Evolutionary conservation across 2,329 filamentous ascomycete genomes (phyloP).

Genomic region (Monilinia fructicola): DNA sequence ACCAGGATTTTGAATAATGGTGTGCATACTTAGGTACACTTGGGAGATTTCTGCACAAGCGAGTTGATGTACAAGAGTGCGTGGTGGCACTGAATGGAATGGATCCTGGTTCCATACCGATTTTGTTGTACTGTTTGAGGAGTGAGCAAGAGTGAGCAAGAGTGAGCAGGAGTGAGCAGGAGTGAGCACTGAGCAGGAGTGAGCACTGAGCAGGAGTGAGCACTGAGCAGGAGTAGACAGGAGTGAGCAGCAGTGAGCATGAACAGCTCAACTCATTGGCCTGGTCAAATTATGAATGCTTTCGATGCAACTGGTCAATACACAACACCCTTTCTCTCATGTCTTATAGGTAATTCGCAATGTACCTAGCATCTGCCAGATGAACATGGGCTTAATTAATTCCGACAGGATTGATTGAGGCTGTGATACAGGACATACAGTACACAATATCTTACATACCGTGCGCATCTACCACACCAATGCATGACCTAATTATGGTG

Average conservation of each 20-base stretch:
- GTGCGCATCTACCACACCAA: conserved; percentile 10
- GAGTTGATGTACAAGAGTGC: conserved; percentile 9
- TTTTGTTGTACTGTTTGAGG: conserved; percentile 12
- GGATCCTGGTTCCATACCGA: conserved; percentile 13
- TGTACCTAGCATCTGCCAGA: conserved; percentile 12
- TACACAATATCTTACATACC: conserved; percentile 19
- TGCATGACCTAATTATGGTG: conserved; percentile 12
- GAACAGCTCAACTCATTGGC: background rate
- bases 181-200: too few species aligned
- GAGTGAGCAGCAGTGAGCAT: too few species aligned
- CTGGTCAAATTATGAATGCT: background rate
- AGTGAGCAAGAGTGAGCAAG: too few species aligned
- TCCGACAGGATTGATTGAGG: conserved; percentile 20
- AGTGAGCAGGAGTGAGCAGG: too few species aligned
- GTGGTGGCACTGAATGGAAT: background rate
- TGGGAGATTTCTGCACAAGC: conserved; percentile 11
- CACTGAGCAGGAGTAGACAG: too few species aligned
- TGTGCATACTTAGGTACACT: conserved; percentile 9
- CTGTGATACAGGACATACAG: conserved; percentile 15
- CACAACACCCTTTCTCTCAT: too few species aligned
- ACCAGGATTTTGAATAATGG: conserved; percentile 7
- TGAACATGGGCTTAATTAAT: conserved; percentile 19
- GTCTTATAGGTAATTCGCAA: too few species aligned
- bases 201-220: too few species aligned
- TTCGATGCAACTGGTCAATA: background rate